These are phyloP conservation scores for Sarocladium strictum DNA, from an alignment of 2,329 filamentous ascomycete species.

Conservation along the genomic window DNA sequence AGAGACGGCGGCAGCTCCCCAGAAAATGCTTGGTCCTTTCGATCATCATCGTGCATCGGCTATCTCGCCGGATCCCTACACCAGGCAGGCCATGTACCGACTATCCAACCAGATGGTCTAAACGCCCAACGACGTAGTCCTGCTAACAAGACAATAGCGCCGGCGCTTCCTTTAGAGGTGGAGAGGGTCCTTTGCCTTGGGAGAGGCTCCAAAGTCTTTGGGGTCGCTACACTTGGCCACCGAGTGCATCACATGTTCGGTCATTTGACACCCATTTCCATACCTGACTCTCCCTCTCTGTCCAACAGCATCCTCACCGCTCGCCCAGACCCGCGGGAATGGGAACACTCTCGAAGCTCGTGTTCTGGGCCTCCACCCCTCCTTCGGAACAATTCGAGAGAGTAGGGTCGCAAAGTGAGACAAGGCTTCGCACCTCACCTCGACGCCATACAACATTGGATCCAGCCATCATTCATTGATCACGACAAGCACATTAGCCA, in stretches of 20 bases:
- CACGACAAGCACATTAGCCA: neutral
- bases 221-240: neutral
- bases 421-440: neutral
- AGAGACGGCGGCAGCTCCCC: neutral
- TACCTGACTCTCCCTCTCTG: neutral
- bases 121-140: neutral
- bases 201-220: neutral
- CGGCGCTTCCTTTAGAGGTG: neutral
- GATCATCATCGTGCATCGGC: conserved; percentile 10
- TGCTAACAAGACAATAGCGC: neutral
- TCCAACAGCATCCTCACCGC: neutral
- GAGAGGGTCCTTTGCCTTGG: neutral
- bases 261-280: neutral
- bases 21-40: neutral
- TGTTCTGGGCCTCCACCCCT: conserved; percentile 4
- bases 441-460: too few species aligned
- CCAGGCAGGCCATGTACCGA: neutral
- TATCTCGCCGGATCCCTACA: conserved; percentile 8
- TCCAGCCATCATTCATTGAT: neutral
- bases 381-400: neutral
- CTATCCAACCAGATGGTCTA: neutral
- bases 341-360: neutral
- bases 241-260: conserved; percentile 2
- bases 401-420: conserved; percentile 1
- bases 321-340: neutral